Percentiles rank a stretch among this genome's conserved stretches.
Evolutionary conservation across 2,329 filamentous ascomycete species (phyloP).

Genomic region (Pyricularia sp.): DNA sequence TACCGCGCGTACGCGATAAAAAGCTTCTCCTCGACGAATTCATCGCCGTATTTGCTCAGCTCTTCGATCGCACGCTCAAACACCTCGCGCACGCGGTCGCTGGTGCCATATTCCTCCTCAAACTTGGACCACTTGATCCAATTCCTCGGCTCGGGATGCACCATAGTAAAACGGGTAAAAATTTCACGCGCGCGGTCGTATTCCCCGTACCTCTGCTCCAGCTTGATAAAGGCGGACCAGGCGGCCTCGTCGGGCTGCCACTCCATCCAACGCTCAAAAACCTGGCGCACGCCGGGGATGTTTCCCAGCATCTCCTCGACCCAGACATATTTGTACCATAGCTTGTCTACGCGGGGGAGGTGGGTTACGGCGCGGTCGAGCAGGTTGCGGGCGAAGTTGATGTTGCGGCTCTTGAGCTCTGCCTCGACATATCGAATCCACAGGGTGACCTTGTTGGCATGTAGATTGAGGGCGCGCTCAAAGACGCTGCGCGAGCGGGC

Average conservation of each 20-base stretch:
- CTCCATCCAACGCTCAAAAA: slow-evolving; percentile 96
- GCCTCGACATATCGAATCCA: slow-evolving; percentile 82
- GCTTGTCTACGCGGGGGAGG: slow-evolving; percentile 79
- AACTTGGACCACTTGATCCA: slow-evolving; percentile 99
- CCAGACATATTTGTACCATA: slow-evolving; percentile 99
- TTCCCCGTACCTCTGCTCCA: slow-evolving; percentile 91
- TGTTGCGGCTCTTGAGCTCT: slow-evolving; percentile 90
- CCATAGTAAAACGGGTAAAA: slow-evolving; percentile 78
- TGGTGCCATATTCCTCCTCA: slow-evolving; percentile 89
- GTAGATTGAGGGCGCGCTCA: slow-evolving; percentile 85
- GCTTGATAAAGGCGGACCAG: slow-evolving; percentile 91
- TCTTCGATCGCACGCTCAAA: slow-evolving; percentile 81
- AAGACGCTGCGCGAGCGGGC: slow-evolving; percentile 84
- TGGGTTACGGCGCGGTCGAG: slow-evolving; percentile 91
- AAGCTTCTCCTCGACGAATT: slow-evolving; percentile 90
- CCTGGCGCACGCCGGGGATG: slow-evolving; percentile 77
- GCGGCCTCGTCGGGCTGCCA: slow-evolving; percentile 96
- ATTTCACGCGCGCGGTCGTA: slow-evolving; percentile 82
- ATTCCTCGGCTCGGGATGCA: slow-evolving; percentile 87
- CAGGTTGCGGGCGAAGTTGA: slow-evolving; percentile 91
- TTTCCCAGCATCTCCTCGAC: slow-evolving; percentile 98
- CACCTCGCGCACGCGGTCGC: slow-evolving; percentile 81
- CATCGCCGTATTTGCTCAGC: slow-evolving; percentile 52
- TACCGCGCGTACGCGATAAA: slow-evolving; percentile 95
- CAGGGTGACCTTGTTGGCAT: slow-evolving; percentile 70